Conservation (phyloP, 176 grass and related monocot genomes). For the Zea mays region Zm-B73-REFERENCE-NAM-5.0 NC_050098.1:59885501-59886000, state of each 20-base stretch:
- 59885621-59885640: constrained; percentile 53
- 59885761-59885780: constrained; percentile 45
- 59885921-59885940: constrained; percentile 1
- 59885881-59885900: constrained; percentile 32
- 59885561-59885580: constrained; percentile 63
- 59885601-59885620: constrained; percentile 56
- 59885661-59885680: constrained; percentile 67
- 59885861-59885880: constrained; percentile 54
- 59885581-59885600: constrained; percentile 57
- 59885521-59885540: constrained; percentile 46
- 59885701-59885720: constrained; percentile 58
- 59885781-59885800: constrained; percentile 38
- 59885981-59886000: too few species aligned
- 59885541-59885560: constrained; percentile 53
- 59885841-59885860: constrained; percentile 59
- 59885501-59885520: constrained; percentile 64
- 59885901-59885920: constrained; percentile 36
- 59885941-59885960: too few species aligned
- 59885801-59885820: constrained; percentile 36
- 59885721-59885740: constrained; percentile 59
- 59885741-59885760: constrained; percentile 15
- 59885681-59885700: constrained; percentile 45
- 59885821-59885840: constrained; percentile 53
- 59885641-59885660: constrained; percentile 66
- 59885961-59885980: too few species aligned